Conservation (phyloP, 768 basidiomycete genomes). For the Neoboletus subvelutipes region DNA sequence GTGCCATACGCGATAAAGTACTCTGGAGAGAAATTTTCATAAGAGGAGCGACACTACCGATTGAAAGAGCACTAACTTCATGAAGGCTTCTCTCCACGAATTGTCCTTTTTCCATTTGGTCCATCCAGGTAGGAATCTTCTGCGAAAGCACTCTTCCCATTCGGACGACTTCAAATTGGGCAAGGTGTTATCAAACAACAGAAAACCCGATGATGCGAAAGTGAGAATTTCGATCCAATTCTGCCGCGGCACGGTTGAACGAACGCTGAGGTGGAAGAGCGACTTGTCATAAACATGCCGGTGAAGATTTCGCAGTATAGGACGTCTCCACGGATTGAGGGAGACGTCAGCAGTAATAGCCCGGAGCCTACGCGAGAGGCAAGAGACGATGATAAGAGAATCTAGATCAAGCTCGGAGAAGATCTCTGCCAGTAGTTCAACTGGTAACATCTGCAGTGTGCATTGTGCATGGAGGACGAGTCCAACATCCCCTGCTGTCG, state of each 20-base stretch:
- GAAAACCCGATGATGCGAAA: slow-evolving; percentile 57
- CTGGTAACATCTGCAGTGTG: slow-evolving; percentile 56
- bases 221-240: slow-evolving; percentile 79
- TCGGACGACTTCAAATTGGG: slow-evolving; percentile 64
- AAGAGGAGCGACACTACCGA: slow-evolving; percentile 1
- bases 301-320: slow-evolving; percentile 60
- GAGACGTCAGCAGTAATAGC: slow-evolving; percentile 59
- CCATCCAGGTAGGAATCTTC: slow-evolving; percentile 79
- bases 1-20: slow-evolving; percentile 67
- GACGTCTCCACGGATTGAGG: slow-evolving; percentile 74
- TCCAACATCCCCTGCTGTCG: background rate
- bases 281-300: slow-evolving; percentile 46
- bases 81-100: slow-evolving; percentile 63
- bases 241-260: slow-evolving; percentile 63
- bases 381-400: slow-evolving; percentile 56
- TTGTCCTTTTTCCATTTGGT: slow-evolving; percentile 61
- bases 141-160: slow-evolving; percentile 74
- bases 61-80: slow-evolving; percentile 49
- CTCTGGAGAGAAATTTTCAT: slow-evolving; percentile 38
- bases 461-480: background rate
- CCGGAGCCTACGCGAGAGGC: slow-evolving; percentile 58
- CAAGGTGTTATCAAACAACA: slow-evolving; percentile 65
- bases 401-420: slow-evolving; percentile 65
- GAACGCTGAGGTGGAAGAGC: slow-evolving; percentile 61
- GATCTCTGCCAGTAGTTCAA: slow-evolving; percentile 73